These are phyloP conservation scores for Teunomyces cretensis DNA, from an alignment of 805 yeast genomes.

Conservation along the genomic window DNA sequence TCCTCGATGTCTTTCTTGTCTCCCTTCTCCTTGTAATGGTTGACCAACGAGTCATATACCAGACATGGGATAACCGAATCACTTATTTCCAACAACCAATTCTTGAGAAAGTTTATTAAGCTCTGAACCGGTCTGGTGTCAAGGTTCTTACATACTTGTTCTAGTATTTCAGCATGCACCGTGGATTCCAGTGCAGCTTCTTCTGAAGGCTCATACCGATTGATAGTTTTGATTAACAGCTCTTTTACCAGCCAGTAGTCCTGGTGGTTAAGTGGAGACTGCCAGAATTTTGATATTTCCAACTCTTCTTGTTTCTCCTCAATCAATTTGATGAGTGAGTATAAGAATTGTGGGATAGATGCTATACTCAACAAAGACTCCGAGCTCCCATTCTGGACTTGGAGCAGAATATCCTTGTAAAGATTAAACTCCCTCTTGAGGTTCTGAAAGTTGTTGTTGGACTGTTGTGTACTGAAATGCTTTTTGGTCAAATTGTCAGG, in stretches of 20 bases:
- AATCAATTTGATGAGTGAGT: conserved; percentile 18
- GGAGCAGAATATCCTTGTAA: conserved; percentile 41
- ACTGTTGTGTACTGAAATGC: conserved; percentile 23
- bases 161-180: conserved; percentile 23
- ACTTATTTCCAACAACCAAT: conserved; percentile 41
- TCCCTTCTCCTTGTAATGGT: conserved; percentile 14
- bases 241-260: conserved; percentile 37
- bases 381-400: conserved; percentile 19
- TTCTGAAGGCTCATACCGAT: conserved; percentile 12
- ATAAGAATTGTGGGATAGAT: conserved; percentile 35
- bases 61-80: conserved; percentile 44
- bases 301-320: conserved; percentile 12
- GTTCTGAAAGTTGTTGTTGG: conserved; percentile 37
- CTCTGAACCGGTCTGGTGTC: conserved; percentile 6
- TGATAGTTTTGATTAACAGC: conserved; percentile 22
- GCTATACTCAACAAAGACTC: conserved; percentile 21
- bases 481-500: conserved; percentile 24
- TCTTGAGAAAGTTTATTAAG: conserved; percentile 33
- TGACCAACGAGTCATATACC: conserved; percentile 33
- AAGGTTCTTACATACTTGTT: conserved; percentile 13
- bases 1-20: conserved; percentile 10
- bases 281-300: conserved; percentile 22
- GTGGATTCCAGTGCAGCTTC: conserved; percentile 18
- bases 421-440: conserved; percentile 37
- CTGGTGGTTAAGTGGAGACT: conserved; percentile 29